Evolutionary conservation across 805 yeast species (phyloP).

Genomic region (Blastobotrys chiropterorum): DNA sequence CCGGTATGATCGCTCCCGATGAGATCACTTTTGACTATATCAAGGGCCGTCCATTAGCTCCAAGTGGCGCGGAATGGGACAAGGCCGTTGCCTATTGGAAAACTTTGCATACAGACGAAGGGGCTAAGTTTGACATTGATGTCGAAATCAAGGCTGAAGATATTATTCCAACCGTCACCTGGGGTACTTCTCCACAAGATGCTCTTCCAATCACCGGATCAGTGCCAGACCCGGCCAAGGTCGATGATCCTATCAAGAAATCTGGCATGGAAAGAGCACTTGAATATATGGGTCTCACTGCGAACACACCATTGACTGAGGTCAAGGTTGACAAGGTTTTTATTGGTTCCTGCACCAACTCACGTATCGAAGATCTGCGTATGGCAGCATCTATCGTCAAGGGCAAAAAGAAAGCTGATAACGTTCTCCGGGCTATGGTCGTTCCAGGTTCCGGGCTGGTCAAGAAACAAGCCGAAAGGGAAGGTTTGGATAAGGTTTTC

Average conservation of each 20-base stretch:
- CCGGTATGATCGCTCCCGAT: conserved; percentile 98
- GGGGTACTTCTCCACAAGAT: conserved; percentile 99
- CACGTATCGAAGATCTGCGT: conserved; percentile 94
- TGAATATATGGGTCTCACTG: conserved; percentile 81
- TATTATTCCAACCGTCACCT: conserved; percentile 91
- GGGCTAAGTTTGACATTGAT: conserved; percentile 82
- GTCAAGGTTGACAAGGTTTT: conserved; percentile 86
- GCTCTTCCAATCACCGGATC: conserved; percentile 88
- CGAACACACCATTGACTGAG: conserved; percentile 74
- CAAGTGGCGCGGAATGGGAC: conserved; percentile 91
- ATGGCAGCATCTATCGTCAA: conserved; percentile 91
- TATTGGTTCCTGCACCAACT: conserved; percentile 97
- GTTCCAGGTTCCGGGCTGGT: conserved; percentile 98
- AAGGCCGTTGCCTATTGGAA: conserved; percentile 91
- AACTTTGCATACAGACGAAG: conserved; percentile 80
- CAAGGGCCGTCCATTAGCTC: conserved; percentile 92
- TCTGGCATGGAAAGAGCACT: conserved; percentile 89
- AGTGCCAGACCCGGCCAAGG: conserved; percentile 83
- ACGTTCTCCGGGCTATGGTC: conserved; percentile 75
- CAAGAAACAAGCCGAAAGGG: conserved; percentile 87
- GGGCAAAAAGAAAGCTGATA: conserved; percentile 81
- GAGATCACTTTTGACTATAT: conserved; percentile 81
- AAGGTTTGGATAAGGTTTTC: conserved; percentile 89
- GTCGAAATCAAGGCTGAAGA: conserved; percentile 76
- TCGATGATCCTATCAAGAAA: conserved; percentile 57